These are phyloP conservation scores for Pyrenochaeta sp. DNA, from an alignment of 2,329 filamentous ascomycete genomes.

Conservation along the genomic window DNA sequence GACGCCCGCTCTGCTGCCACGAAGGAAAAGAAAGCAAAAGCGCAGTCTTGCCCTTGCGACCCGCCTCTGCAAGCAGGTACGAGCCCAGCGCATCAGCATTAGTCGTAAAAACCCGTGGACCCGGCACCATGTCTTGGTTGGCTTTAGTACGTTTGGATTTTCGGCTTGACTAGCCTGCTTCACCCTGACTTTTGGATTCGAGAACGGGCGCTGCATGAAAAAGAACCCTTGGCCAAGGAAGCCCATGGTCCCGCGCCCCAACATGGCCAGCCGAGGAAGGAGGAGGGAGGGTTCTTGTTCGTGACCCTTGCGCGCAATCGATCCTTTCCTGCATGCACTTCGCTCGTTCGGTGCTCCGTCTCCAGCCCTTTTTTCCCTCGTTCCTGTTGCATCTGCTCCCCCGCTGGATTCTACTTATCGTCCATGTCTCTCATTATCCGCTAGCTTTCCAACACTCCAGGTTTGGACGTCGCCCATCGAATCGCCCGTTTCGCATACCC, in stretches of 20 bases:
- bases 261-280: conserved; percentile 17
- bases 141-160: conserved; percentile 21
- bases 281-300: too few species aligned
- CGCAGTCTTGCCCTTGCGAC: not conserved
- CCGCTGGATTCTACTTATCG: not conserved
- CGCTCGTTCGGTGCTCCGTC: conserved; percentile 5
- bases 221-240: conserved; percentile 15
- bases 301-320: conserved; percentile 5
- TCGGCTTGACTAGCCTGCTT: conserved; percentile 15
- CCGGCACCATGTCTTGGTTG: conserved; percentile 24
- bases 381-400: not conserved
- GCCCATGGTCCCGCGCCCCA: conserved; percentile 20
- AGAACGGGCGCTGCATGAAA: conserved; percentile 28
- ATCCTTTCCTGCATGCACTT: conserved; percentile 15
- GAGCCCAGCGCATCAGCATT: conserved; percentile 1
- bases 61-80: not conserved
- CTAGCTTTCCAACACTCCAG: not conserved
- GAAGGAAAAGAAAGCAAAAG: not conserved
- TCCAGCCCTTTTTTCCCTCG: not conserved
- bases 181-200: conserved; percentile 17
- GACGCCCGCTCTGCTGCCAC: too few species aligned
- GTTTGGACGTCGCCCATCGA: not conserved
- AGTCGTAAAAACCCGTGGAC: conserved; percentile 5
- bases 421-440: not conserved
- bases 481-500: conserved; percentile 2